Percentiles rank a stretch among this genome's conserved stretches.
phyloP scores from a whole-genome alignment of 345 rosid species.

The Psidium friedrichsthalianum region DNA sequence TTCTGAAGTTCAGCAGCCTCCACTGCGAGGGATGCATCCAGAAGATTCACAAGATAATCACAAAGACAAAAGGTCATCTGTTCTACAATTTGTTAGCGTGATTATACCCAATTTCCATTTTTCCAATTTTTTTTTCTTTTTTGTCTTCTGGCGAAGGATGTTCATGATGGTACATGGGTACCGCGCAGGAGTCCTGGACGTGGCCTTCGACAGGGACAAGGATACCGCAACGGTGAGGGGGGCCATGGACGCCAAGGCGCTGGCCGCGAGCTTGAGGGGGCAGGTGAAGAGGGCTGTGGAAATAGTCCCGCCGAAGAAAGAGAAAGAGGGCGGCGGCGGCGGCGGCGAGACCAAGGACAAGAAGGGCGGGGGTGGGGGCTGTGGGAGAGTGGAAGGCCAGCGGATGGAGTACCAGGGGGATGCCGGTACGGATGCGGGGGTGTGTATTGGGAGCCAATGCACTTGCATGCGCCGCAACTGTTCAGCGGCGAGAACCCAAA shows the following conservation, averaged over 20 bases:
- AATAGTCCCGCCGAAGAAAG: slow-evolving; percentile 25
- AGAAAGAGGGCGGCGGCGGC: slow-evolving; percentile 12
- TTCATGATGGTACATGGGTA: not conserved
- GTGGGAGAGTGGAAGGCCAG: not conserved
- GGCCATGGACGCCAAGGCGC: slow-evolving; percentile 26
- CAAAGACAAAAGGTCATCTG: slow-evolving; percentile 16
- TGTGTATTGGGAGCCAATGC: not conserved
- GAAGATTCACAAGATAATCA: slow-evolving; percentile 19
- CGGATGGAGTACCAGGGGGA: not conserved
- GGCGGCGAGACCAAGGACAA: not conserved
- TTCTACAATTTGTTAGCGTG: not conserved
- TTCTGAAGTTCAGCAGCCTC: slow-evolving; percentile 20
- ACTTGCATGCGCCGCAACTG: not conserved
- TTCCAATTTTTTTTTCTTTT: too few relatives aligned
- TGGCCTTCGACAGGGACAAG: slow-evolving; percentile 19
- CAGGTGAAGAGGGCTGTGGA: slow-evolving; percentile 25
- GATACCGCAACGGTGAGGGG: slow-evolving; percentile 37
- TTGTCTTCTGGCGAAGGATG: not conserved
- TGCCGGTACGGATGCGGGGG: not conserved
- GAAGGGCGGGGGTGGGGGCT: not conserved
- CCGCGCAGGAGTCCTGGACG: slow-evolving; percentile 21
- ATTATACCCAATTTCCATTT: not conserved
- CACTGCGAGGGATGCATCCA: slow-evolving; percentile 33
- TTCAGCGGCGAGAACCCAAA: slow-evolving; percentile 19
- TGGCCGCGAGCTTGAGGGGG: slow-evolving; percentile 16